Conservation (phyloP, 2,329 filamentous ascomycete genomes). For the Orbilia blumenaviensis region DNA sequence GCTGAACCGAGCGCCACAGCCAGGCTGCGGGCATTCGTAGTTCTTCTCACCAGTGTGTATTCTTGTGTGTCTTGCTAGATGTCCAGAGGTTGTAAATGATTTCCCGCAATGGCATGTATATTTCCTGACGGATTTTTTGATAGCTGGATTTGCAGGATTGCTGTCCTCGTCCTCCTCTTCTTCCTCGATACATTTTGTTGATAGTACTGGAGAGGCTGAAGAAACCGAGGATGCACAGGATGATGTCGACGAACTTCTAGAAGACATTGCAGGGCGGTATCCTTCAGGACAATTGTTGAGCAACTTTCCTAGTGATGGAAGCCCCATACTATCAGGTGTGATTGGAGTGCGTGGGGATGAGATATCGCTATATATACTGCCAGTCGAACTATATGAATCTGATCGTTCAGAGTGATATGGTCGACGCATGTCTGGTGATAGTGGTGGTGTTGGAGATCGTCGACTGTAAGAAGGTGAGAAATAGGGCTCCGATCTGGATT, state of each 20-base stretch:
- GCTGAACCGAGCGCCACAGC: constrained; percentile 57
- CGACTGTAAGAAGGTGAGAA: constrained; percentile 54
- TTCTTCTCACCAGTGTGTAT: constrained; percentile 82
- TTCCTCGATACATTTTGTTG: constrained; percentile 46
- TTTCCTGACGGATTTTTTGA: constrained; percentile 47
- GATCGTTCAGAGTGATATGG: constrained; percentile 56
- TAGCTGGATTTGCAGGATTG: constrained; percentile 6
- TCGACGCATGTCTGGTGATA: constrained; percentile 56
- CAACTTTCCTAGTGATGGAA: constrained; percentile 57
- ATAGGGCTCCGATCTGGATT: constrained; percentile 50
- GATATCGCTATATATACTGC: constrained; percentile 55
- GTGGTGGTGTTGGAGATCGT: constrained; percentile 57
- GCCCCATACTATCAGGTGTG: constrained; percentile 56
- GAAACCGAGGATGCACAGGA: constrained; percentile 54
- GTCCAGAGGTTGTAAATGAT: constrained; percentile 83
- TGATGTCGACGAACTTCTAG: constrained; percentile 50
- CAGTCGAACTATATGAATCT: constrained; percentile 55
- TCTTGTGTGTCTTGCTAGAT: constrained; percentile 84
- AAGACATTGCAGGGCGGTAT: constrained; percentile 54
- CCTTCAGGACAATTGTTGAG: constrained; percentile 53
- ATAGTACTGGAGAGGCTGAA: constrained; percentile 49
- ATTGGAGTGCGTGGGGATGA: constrained; percentile 53
- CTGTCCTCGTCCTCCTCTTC: constrained; percentile 43
- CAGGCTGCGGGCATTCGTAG: constrained; percentile 57
- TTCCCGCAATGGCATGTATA: constrained; percentile 76